Conservation (phyloP, 2,329 filamentous ascomycete species). For the Sarocladiaceae sp. region DNA sequence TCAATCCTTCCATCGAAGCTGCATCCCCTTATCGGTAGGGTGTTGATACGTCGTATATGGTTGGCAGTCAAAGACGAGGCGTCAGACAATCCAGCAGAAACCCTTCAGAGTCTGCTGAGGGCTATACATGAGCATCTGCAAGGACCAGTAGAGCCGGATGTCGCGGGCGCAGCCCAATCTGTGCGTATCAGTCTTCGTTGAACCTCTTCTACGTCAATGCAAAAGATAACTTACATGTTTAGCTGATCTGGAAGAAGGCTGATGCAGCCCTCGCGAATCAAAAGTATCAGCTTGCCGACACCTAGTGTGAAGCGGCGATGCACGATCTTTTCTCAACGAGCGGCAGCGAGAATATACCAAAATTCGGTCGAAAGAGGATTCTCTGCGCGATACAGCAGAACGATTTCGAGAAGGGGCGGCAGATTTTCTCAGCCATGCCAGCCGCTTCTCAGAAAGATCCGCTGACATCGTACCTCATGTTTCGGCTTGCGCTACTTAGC, state of each 20-base stretch:
- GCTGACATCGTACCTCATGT: conserved; percentile 67
- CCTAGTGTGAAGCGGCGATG: conserved; percentile 67
- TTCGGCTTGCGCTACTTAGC: conserved; percentile 60
- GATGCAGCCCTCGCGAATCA: conserved; percentile 50
- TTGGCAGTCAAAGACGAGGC: conserved; percentile 46
- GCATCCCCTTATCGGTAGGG: conserved; percentile 59
- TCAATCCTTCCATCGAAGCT: conserved; percentile 45
- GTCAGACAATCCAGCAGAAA: conserved; percentile 19
- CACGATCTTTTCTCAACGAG: conserved; percentile 60
- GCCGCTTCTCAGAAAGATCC: conserved; percentile 51
- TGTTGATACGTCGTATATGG: conserved; percentile 62
- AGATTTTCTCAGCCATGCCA: conserved; percentile 52
- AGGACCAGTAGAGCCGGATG: conserved; percentile 47
- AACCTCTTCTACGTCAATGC: conserved; percentile 12
- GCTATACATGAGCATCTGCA: conserved; percentile 37
- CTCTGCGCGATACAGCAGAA: conserved; percentile 55
- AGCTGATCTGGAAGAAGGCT: conserved; percentile 80
- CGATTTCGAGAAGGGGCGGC: conserved; percentile 18
- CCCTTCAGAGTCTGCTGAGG: conserved; percentile 17
- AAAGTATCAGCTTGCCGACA: conserved; percentile 48
- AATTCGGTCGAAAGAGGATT: conserved; percentile 66
- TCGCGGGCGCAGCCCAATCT: conserved; percentile 61
- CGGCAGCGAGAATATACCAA: conserved; percentile 60
- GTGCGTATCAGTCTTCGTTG: conserved; percentile 32
- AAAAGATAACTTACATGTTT: background rate